Evolutionary conservation across 2,329 filamentous ascomycete species (phyloP), one percentile per base, ranked within the genome.

Genomic region (Trichoderma gracile): DNA sequence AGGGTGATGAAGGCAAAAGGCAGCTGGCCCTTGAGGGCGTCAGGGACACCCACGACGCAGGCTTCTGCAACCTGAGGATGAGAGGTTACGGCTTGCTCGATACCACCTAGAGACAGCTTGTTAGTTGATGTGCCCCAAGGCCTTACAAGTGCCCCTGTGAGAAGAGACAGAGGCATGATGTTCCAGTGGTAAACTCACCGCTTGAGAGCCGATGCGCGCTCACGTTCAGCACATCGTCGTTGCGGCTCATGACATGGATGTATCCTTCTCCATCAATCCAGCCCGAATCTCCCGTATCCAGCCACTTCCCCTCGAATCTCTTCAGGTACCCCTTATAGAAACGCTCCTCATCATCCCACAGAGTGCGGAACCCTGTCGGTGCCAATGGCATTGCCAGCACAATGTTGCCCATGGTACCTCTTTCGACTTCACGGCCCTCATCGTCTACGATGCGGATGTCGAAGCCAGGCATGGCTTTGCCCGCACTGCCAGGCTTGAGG

Each of bases 181-280:
- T 15, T 40, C 17, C 3, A 0, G 10, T n/a, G 54, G 12, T 47
- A 3, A 25, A 75, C 82, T 71, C 80, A 90, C 90, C 92, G 12
- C 93, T 97, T 68, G 90, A 94, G 67, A 97, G 88, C 15, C 93
- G 86, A 78, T 97, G 93, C 5, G 93, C 93, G 46, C 93, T 93
- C n/a, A 97, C 93, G 73, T 97, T 97, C 73, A 97, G 93, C 66
- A 97, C 89, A 75, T 97, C 93, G 78, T 97, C 93, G 38, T 80
- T 82, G 46, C 86, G 78, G 46, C 83, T 83, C 86, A 88, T 87
- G 69, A 89, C 85, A 68, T 85, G 83, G 46, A 88, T 82, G 70
- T 88, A 88, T 5, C 86, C 86, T 46, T 94, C 88, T 15, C 83
- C 75, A 73, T 97, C 93, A 64, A 97, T 87, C 81, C 93, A 88